Evolutionary conservation across 2,329 filamentous ascomycete genomes (phyloP).

Genomic region (Exophiala spinifera): DNA sequence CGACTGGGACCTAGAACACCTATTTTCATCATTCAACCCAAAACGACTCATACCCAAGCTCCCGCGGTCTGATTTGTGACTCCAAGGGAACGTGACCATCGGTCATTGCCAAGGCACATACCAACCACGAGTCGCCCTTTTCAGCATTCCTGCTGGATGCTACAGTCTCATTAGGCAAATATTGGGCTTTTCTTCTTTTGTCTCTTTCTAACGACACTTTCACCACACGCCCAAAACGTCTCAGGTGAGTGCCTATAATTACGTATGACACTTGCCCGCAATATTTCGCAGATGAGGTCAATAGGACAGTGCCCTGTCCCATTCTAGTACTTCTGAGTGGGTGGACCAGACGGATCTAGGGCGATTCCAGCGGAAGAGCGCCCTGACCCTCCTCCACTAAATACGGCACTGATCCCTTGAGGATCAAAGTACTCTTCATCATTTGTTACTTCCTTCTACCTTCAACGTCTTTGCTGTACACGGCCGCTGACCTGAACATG

Average conservation of each 20-base stretch:
- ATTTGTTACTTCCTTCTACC: constrained; percentile 7
- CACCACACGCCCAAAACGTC: constrained; percentile 1
- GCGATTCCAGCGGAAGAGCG: constrained; percentile 13
- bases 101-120: constrained; percentile 23
- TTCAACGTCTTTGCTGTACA: constrained; percentile 13
- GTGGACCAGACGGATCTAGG: constrained; percentile 12
- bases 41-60: constrained; percentile 4
- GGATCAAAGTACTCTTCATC: constrained; percentile 22
- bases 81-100: constrained; percentile 4
- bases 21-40: constrained; percentile 3
- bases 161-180: constrained; percentile 8
- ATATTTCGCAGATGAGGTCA: neutral
- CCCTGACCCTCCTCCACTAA: constrained; percentile 23
- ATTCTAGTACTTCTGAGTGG: constrained; percentile 8
- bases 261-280: neutral
- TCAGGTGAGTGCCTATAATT: constrained; percentile 14
- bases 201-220: constrained; percentile 10
- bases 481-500: constrained; percentile 14
- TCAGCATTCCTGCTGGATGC: constrained; percentile 17
- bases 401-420: constrained; percentile 21
- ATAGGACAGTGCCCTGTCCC: constrained; percentile 17
- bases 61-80: constrained; percentile 7
- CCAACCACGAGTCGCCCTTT: constrained; percentile 18
- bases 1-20: constrained; percentile 9
- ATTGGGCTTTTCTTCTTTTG: constrained; percentile 4